A percentile compares a stretch with the other conserved stretches of the same genome.
Evolutionary conservation across 1,284 basidiomycete species (phyloP).

Genomic region (Sporisorium iseilematis-ciliati): DNA sequence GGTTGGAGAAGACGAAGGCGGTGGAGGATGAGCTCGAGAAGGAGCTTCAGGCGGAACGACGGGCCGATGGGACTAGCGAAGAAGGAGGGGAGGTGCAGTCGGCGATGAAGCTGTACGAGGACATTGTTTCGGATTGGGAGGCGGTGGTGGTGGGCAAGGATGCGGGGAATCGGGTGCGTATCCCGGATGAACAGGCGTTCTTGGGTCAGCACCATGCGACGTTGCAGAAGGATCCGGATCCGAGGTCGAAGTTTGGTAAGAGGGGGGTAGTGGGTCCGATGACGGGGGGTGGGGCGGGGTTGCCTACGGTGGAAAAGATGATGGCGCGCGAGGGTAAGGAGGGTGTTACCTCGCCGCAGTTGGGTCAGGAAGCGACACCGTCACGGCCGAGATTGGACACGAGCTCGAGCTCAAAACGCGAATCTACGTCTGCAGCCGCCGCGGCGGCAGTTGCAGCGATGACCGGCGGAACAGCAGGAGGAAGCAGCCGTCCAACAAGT

Average conservation of each 20-base stretch:
- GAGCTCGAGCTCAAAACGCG: slow-evolving; percentile 11
- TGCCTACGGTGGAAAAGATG: slow-evolving; percentile 51
- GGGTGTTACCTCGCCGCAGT: neutral
- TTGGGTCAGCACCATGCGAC: slow-evolving; percentile 50
- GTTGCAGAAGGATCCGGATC: slow-evolving; percentile 46
- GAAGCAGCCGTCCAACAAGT: slow-evolving; percentile 32
- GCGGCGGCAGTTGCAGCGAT: slow-evolving; percentile 35
- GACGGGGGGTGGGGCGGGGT: slow-evolving; percentile 37
- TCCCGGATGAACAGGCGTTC: slow-evolving; percentile 51
- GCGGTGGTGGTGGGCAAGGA: slow-evolving; percentile 29
- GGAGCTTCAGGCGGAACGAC: slow-evolving; percentile 28
- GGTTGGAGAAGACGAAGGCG: slow-evolving; percentile 30
- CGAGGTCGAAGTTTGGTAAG: slow-evolving; percentile 42
- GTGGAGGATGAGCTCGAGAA: slow-evolving; percentile 51
- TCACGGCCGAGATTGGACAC: slow-evolving; percentile 9
- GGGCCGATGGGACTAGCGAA: slow-evolving; percentile 9
- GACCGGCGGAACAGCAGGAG: slow-evolving; percentile 9
- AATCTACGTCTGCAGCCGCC: slow-evolving; percentile 34
- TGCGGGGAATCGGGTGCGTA: slow-evolving; percentile 16
- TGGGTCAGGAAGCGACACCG: slow-evolving; percentile 1
- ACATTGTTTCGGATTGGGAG: slow-evolving; percentile 61
- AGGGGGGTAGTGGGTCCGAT: slow-evolving; percentile 55
- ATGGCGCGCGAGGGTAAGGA: slow-evolving; percentile 21
- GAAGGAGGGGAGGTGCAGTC: slow-evolving; percentile 42
- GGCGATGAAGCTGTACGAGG: slow-evolving; percentile 62